Conservation (phyloP, 2,329 filamentous ascomycete species). For the Hortaea werneckii region DNA sequence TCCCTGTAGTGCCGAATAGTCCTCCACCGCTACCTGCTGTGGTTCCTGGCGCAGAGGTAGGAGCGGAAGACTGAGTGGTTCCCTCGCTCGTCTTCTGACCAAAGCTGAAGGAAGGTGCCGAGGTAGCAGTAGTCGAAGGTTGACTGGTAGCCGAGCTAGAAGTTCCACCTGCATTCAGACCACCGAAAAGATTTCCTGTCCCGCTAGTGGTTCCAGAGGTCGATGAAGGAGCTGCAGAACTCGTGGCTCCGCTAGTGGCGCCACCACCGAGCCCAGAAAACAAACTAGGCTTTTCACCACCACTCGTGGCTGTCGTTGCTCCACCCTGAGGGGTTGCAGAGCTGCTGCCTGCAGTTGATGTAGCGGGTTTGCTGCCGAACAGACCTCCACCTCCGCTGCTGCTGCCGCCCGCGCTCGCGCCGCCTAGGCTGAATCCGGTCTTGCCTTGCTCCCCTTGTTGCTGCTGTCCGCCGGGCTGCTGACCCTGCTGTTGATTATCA, state of each 20-base stretch:
- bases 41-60: conserved; percentile 1
- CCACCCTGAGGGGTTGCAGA: not conserved
- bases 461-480: not conserved
- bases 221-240: conserved; percentile 1
- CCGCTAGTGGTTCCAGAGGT: conserved; percentile 4
- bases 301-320: not conserved
- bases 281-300: not conserved
- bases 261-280: not conserved
- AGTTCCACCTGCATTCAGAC: conserved; percentile 1
- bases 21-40: not conserved
- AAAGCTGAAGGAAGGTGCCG: conserved; percentile 1
- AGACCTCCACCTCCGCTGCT: not conserved
- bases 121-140: conserved; percentile 5
- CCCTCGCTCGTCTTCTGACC: not conserved
- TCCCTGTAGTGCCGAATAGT: conserved; percentile 1
- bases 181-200: not conserved
- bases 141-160: conserved; percentile 3
- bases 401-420: not conserved
- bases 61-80: not conserved
- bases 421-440: not conserved
- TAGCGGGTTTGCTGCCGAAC: not conserved
- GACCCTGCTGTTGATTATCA: conserved; percentile 6
- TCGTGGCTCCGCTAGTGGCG: not conserved
- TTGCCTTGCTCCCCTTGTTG: not conserved
- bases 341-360: not conserved